Evolutionary conservation across 1,284 basidiomycete species (phyloP), one percentile per base, ranked within the genome.

Genomic region (Marasmius fiardii): DNA sequence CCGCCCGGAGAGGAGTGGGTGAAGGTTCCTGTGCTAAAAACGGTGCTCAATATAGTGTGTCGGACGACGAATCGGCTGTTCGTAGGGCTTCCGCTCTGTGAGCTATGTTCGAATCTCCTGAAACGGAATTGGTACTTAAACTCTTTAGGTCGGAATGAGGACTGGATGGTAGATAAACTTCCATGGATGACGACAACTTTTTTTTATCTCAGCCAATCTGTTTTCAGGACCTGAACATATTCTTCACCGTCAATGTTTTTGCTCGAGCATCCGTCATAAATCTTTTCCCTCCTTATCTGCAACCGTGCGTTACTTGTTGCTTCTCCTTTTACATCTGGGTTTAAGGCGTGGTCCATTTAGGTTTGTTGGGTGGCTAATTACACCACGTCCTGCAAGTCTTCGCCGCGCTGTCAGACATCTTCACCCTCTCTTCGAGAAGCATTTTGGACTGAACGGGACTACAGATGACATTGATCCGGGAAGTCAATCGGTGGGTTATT

Each of bases 11-110:
- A 51, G 69, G 71, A 68, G 16, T 73, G 72, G 71, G 64, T 61
- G 51, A 59, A 55, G 2, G 11, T 68, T 1, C 58, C 62, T 0
- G 65, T 57, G 14, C 44, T 67, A 2, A 35, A 45, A 1, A 51
- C 44, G 12, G 10, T 66, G 1, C 51, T 60, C 37, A 48, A 59
- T 11, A 54, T 74, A 2, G 51, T 71, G 7, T 59, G 62, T 35
- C 64, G 68, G 28, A 56, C 61, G 4, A 66, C 50, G 31, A 72
- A 70, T 51, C 65, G 74, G 21, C 28, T 64, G 2, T 68, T 74
- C 44, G 66, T 74, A 23, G 73, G 73, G 1, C 56, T 66, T 4
- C 71, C 71, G 6, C 43, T 72, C n/a, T 74, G 73, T 72, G 51
- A 12, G 67, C 28, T 31, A 31, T 6, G 43, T 37, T 24, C 37